Base-by-base conservation (phyloP, 441 rosid species). In the Erodium texanum region DNA sequence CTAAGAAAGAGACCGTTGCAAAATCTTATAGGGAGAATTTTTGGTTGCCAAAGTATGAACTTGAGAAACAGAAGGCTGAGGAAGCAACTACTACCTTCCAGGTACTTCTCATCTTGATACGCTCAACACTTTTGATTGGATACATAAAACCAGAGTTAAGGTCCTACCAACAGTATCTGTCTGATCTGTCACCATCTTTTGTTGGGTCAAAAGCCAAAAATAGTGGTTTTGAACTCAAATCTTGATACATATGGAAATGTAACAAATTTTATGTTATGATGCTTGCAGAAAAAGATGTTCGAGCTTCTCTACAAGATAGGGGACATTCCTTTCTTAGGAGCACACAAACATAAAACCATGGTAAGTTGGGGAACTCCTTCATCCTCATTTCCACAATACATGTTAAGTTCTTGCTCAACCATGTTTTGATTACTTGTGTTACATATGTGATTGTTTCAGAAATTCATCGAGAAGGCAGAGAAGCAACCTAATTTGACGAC, bases 391-490 rank as follows among this genome's bases (percentile, higher is more conserved):
- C 18, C 43, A 10, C n/a, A 12, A 12, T 52, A 2, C 19, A 50
- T 15, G 6, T 16, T 3, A 16, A 16, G 8, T 52, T 52, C 59
- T 5, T 16, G 10, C 59, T 52, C 22, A 52, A 52, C 19, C n/a
- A 1, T 32, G 36, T 32, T 5, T 32, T 32, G 7, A 32, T 32
- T 7, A 32, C 16, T 14, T 19, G 4, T 52, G 10, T 16, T 16
- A n/a, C 14, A 41, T 16, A 41, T 16, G 2, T 27, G 18, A 16
- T n/a, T 52, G 11, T 19, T 43, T 38, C 69, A 94, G 99, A 96
- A 94, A 68, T 70, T 94, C 41, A 72, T 92, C 20, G 97, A 83
- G 75, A 86, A 88, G 88, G 97, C 86, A 64, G 99, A 94, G 88
- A 82, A 81, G 71, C 97, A 92, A 69, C 94, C 98, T 8, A 90